A percentile compares a stretch with the other conserved stretches of the same genome.
Conservation (phyloP, 441 rosid genomes). For the Mallotus japonicus region DNA sequence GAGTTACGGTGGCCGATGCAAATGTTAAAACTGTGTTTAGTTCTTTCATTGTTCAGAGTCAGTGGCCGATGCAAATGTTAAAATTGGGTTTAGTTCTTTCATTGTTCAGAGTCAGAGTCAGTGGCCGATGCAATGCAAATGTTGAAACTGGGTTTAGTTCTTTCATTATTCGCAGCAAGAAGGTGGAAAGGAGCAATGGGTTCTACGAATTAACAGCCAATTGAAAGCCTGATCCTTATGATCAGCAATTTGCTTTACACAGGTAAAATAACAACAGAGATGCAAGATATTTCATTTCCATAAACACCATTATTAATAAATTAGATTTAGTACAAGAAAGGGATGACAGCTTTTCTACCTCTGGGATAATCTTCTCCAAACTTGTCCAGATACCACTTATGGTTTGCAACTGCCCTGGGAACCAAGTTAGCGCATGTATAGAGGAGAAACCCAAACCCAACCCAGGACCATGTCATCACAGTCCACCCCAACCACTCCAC, state of each 20-base stretch:
- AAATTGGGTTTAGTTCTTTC: too few species aligned
- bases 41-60: too few species aligned
- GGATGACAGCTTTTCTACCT: slow-evolving; percentile 67
- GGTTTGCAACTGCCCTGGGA: slow-evolving; percentile 70
- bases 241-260: slow-evolving; percentile 31
- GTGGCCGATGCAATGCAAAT: not conserved
- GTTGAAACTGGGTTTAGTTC: not conserved
- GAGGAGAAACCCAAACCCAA: slow-evolving; percentile 65
- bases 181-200: too few species aligned
- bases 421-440: slow-evolving; percentile 71
- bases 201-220: not conserved
- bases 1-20: not conserved
- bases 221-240: not conserved
- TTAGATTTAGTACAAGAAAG: slow-evolving; percentile 51
- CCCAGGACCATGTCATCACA: slow-evolving; percentile 83
- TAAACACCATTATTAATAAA: slow-evolving; percentile 18
- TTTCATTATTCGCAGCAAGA: slow-evolving; percentile 34
- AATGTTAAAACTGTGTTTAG: too few species aligned
- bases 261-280: slow-evolving; percentile 33
- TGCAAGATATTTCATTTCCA: slow-evolving; percentile 13
- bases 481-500: slow-evolving; percentile 92
- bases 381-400: slow-evolving; percentile 66
- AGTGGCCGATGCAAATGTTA: too few species aligned
- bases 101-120: too few species aligned
- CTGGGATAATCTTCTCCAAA: slow-evolving; percentile 73